Evolutionary conservation across 768 basidiomycete species (phyloP).

Genomic region (Amanita exitialis): DNA sequence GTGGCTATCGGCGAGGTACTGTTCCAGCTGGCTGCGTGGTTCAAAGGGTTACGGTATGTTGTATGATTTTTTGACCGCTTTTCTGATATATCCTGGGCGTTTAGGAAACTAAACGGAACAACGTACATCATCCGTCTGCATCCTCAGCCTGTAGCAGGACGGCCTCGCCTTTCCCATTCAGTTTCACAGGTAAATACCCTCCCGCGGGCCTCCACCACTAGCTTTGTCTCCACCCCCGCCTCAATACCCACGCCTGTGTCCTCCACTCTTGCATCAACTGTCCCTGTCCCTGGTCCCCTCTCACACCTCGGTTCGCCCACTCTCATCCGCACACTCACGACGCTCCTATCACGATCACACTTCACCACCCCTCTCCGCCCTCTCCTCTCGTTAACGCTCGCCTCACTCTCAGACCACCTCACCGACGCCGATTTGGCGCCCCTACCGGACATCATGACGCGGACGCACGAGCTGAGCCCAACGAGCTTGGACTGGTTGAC

Average conservation of each 20-base stretch:
- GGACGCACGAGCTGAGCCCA: conserved; percentile 41
- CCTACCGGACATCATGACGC: conserved; percentile 51
- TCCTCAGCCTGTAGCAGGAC: background rate
- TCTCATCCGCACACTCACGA: conserved; percentile 37
- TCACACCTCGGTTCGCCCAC: background rate
- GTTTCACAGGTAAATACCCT: background rate
- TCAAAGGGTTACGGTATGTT: conserved; percentile 49
- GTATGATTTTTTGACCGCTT: background rate
- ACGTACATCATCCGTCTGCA: conserved; percentile 14
- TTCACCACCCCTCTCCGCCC: conserved; percentile 42
- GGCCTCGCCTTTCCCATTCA: background rate
- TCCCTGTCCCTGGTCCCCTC: conserved; percentile 26
- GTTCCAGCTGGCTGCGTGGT: conserved; percentile 45
- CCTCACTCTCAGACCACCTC: conserved; percentile 60
- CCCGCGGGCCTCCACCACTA: conserved; percentile 15
- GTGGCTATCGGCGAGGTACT: conserved; percentile 53
- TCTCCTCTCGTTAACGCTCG: conserved; percentile 50
- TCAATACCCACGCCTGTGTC: conserved; percentile 13
- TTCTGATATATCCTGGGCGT: background rate
- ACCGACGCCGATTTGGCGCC: conserved; percentile 58
- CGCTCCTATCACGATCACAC: conserved; percentile 55
- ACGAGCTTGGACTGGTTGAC: conserved; percentile 63
- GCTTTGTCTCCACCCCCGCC: conserved; percentile 34
- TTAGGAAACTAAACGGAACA: conserved; percentile 21
- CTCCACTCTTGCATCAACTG: conserved; percentile 34